Conservation (phyloP, 495 filamentous ascomycete genomes). For the Entonaema liquescens region DNA sequence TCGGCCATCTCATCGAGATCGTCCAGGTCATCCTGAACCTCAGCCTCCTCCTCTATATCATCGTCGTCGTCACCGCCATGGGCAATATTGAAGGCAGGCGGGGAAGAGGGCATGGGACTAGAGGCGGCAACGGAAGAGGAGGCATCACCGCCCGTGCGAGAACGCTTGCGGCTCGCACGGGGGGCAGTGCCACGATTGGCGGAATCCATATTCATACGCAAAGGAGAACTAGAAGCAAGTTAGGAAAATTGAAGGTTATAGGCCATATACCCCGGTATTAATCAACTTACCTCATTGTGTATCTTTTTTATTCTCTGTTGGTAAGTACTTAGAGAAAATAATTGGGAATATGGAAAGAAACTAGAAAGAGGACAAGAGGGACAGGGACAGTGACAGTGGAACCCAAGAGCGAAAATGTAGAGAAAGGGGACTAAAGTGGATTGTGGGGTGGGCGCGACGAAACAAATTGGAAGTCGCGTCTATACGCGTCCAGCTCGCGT, state of each 20-base stretch:
- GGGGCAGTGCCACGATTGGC: slow-evolving; percentile 77
- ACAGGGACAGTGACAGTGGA: background rate
- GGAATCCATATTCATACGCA: slow-evolving; percentile 82
- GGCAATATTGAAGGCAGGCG: slow-evolving; percentile 61
- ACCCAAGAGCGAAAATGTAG: slow-evolving; percentile 3
- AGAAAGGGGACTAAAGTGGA: slow-evolving; percentile 17
- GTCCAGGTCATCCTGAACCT: slow-evolving; percentile 82
- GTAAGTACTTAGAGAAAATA: background rate
- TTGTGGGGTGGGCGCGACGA: slow-evolving; percentile 26
- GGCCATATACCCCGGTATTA: background rate
- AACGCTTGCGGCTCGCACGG: slow-evolving; percentile 77
- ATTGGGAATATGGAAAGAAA: slow-evolving; percentile 1
- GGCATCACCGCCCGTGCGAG: slow-evolving; percentile 77
- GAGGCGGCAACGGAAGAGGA: slow-evolving; percentile 71
- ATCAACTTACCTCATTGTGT: slow-evolving; percentile 52
- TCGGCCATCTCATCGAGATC: slow-evolving; percentile 97
- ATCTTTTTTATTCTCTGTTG: slow-evolving; percentile 5
- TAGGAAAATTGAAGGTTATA: slow-evolving; percentile 3
- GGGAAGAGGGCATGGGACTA: slow-evolving; percentile 59
- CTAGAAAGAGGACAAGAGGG: background rate
- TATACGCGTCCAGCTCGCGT: slow-evolving; percentile 45
- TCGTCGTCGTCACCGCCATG: slow-evolving; percentile 76
- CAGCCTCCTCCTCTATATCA: slow-evolving; percentile 73
- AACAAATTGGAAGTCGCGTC: slow-evolving; percentile 28
- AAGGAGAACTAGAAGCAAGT: slow-evolving; percentile 69